Evolutionary conservation across 176 grass and related monocot species (phyloP).

Genomic region (Zea mays): DNA sequence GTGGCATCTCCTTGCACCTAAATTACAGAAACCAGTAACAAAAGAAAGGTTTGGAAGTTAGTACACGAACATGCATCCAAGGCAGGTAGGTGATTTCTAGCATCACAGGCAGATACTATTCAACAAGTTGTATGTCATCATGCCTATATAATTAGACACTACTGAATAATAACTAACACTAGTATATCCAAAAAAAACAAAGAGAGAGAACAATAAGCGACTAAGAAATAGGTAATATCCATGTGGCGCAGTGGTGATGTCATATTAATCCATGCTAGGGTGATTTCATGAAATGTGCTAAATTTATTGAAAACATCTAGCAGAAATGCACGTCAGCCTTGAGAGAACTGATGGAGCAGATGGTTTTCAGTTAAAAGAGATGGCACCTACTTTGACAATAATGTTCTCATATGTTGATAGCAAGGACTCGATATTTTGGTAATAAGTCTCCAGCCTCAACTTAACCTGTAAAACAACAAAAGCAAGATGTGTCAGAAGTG

Average conservation of each 20-base stretch:
- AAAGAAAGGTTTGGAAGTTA: neutral
- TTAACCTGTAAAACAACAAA: conserved; percentile 60
- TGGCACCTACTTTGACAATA: conserved; percentile 53
- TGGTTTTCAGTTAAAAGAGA: conserved; percentile 8
- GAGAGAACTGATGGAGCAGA: neutral
- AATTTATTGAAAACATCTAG: neutral
- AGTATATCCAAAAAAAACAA: neutral
- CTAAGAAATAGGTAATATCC: neutral
- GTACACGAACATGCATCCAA: neutral
- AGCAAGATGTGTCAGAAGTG: conserved; percentile 14
- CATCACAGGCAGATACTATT: neutral
- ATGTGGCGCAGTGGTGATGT: neutral
- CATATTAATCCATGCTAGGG: neutral
- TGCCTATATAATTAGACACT: neutral
- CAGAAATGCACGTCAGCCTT: conserved; percentile 11
- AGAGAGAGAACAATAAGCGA: neutral
- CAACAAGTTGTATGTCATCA: neutral
- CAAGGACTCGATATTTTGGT: conserved; percentile 88
- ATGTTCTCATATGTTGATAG: conserved; percentile 71
- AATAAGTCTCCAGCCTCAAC: conserved; percentile 81
- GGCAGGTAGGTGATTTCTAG: neutral
- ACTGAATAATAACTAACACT: neutral
- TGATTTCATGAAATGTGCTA: neutral
- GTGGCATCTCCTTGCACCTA: conserved; percentile 59
- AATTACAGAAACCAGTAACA: conserved; percentile 18